These are phyloP conservation scores for Taphrina communis DNA, from an alignment of 1,139 yeast species.

Conservation along the genomic window DNA sequence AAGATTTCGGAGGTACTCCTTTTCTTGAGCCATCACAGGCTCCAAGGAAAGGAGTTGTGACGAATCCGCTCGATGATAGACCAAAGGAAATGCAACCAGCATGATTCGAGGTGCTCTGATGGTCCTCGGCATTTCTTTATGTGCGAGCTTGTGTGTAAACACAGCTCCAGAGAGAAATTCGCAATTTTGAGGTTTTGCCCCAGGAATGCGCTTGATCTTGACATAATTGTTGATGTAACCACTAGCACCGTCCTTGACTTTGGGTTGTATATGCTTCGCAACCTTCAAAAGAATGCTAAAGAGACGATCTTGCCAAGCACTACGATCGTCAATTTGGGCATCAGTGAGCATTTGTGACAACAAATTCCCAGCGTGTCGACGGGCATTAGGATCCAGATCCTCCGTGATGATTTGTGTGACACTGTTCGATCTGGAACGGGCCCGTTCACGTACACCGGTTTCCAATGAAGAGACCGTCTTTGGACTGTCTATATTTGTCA, in stretches of 20 bases:
- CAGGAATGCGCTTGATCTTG: conserved; percentile 81
- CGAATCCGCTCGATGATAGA: conserved; percentile 72
- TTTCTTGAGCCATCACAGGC: conserved; percentile 85
- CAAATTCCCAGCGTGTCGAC: conserved; percentile 56
- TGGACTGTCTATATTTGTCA: not conserved
- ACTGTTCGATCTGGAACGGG: conserved; percentile 34
- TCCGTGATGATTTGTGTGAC: conserved; percentile 37
- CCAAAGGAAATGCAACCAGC: conserved; percentile 85
- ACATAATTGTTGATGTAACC: conserved; percentile 86
- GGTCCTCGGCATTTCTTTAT: conserved; percentile 72
- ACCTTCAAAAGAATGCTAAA: conserved; percentile 57
- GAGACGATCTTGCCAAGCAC: conserved; percentile 62
- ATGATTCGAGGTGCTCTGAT: conserved; percentile 76
- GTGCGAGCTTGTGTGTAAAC: conserved; percentile 84
- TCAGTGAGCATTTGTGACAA: conserved; percentile 66
- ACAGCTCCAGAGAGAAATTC: conserved; percentile 75
- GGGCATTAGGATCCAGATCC: conserved; percentile 55
- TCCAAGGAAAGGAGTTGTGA: conserved; percentile 73
- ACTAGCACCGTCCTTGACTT: conserved; percentile 68
- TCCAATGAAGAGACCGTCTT: conserved; percentile 1
- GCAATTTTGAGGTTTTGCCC: conserved; percentile 68
- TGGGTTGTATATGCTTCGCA: conserved; percentile 60
- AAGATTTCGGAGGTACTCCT: conserved; percentile 79
- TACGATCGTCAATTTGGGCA: conserved; percentile 57
- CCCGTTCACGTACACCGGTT: not conserved